These are phyloP conservation scores for Arthrinium phaeospermum DNA, from an alignment of 2,329 filamentous ascomycete genomes.

Conservation along the genomic window DNA sequence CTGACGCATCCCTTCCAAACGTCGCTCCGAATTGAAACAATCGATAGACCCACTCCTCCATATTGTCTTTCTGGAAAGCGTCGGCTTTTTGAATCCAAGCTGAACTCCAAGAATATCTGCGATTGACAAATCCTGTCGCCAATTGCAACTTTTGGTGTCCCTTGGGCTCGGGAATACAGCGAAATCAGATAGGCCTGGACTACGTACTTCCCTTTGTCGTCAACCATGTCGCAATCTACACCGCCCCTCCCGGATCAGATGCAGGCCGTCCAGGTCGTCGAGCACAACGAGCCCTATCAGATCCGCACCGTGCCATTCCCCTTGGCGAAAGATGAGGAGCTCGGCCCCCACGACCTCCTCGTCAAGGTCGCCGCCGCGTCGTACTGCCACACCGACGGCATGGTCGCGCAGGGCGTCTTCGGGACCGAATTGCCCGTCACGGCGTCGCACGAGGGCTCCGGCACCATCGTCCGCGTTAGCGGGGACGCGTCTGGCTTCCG, in stretches of 20 bases:
- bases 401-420: conserved; percentile 59
- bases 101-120: too few relatives aligned
- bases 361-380: conserved; percentile 65
- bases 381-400: conserved; percentile 67
- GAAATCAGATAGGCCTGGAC: neutral
- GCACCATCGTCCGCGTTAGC: conserved; percentile 58
- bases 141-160: too few relatives aligned
- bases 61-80: too few relatives aligned
- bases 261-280: conserved; percentile 39
- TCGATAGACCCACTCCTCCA: too few relatives aligned
- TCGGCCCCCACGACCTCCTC: conserved; percentile 60
- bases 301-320: conserved; percentile 57
- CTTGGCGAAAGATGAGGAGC: conserved; percentile 29
- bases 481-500: conserved; percentile 48
- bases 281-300: conserved; percentile 61
- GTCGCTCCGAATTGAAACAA: too few relatives aligned
- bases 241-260: conserved; percentile 34
- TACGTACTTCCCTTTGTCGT: neutral
- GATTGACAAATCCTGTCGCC: too few relatives aligned
- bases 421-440: conserved; percentile 54
- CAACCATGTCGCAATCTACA: neutral
- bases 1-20: too few relatives aligned
- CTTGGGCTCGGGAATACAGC: too few relatives aligned
- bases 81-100: too few relatives aligned
- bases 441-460: conserved; percentile 62